These are phyloP conservation scores for Gryganskiella cystojenkinii DNA, from an alignment of 192 early-diverging fungal species.

Conservation along the genomic window DNA sequence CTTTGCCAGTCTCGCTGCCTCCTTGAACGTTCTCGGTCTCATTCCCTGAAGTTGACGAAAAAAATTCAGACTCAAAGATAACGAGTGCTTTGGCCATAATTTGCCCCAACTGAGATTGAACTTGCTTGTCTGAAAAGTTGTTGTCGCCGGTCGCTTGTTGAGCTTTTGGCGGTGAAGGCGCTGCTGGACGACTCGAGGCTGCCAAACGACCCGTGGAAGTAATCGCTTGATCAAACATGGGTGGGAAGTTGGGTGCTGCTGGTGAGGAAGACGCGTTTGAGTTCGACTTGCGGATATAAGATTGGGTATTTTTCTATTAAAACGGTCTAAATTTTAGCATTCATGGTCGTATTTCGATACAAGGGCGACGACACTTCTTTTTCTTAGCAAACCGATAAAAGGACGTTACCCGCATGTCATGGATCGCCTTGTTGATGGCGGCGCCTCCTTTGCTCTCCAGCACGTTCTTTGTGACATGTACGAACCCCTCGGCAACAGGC, in stretches of 20 bases:
- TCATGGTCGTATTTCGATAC: no score
- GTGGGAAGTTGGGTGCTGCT: slow-evolving; percentile 21
- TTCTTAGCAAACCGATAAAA: slow-evolving; percentile 36
- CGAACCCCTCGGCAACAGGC: slow-evolving; percentile 55
- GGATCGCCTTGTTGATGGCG: slow-evolving; percentile 65
- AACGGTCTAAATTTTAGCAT: no score
- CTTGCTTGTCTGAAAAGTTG: slow-evolving; percentile 28
- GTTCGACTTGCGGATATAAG: slow-evolving; percentile 36
- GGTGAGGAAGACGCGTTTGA: not conserved
- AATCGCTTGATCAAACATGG: slow-evolving; percentile 40
- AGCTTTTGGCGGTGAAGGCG: slow-evolving; percentile 2
- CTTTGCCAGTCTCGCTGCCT: slow-evolving; percentile 1
- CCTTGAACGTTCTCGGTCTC: slow-evolving; percentile 9
- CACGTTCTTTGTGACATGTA: slow-evolving; percentile 65
- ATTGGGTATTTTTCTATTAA: slow-evolving; percentile 54
- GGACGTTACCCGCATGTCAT: slow-evolving; percentile 51
- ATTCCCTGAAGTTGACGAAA: slow-evolving; percentile 14
- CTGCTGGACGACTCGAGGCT: slow-evolving; percentile 17
- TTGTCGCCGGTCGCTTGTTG: not conserved
- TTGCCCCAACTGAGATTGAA: slow-evolving; percentile 54
- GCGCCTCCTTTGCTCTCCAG: slow-evolving; percentile 63
- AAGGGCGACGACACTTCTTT: no score
- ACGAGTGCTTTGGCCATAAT: slow-evolving; percentile 45
- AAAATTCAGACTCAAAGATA: slow-evolving; percentile 60
- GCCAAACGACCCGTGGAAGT: slow-evolving; percentile 18